Percentiles rank a stretch among this genome's conserved stretches.
Evolutionary conservation across 2,329 filamentous ascomycete species (phyloP).

Genomic region (Aspergillus brasiliensis): DNA sequence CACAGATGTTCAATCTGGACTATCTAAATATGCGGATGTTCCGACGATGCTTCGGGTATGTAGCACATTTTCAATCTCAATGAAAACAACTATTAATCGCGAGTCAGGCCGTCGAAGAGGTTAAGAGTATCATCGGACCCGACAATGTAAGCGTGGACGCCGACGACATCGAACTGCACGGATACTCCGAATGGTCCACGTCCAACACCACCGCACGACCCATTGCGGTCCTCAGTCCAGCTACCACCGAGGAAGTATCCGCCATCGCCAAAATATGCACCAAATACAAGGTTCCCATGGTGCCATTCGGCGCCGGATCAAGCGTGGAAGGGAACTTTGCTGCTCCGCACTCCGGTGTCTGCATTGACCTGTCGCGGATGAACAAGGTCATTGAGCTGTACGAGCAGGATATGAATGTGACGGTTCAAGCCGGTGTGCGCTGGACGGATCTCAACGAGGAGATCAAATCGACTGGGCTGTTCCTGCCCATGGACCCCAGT

Average conservation of each 20-base stretch:
- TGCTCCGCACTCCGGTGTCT: not conserved
- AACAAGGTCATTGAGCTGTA: conserved; percentile 3
- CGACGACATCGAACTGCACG: conserved; percentile 62
- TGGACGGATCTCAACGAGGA: conserved; percentile 1
- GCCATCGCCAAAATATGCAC: conserved; percentile 68
- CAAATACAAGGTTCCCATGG: conserved; percentile 52
- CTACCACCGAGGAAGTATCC: conserved; percentile 63
- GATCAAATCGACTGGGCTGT: not conserved
- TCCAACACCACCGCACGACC: conserved; percentile 53
- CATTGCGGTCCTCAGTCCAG: conserved; percentile 63
- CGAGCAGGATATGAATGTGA: conserved; percentile 6
- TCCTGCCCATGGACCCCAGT: conserved; percentile 6
- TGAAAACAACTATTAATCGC: not conserved
- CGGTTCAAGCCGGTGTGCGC: conserved; percentile 1
- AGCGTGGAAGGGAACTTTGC: conserved; percentile 9
- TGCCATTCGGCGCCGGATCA: conserved; percentile 5
- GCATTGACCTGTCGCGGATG: conserved; percentile 4
- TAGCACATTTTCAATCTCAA: not conserved
- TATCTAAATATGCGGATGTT: not conserved
- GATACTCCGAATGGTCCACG: conserved; percentile 69
- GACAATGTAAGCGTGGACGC: conserved; percentile 63
- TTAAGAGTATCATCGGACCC: conserved; percentile 27
- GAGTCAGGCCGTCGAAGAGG: not conserved
- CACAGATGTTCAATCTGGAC: not conserved
- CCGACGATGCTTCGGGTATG: conserved; percentile 3